Evolutionary conservation across 176 grass and related monocot genomes (phyloP).

Genomic region (Melocanna baccifera): DNA sequence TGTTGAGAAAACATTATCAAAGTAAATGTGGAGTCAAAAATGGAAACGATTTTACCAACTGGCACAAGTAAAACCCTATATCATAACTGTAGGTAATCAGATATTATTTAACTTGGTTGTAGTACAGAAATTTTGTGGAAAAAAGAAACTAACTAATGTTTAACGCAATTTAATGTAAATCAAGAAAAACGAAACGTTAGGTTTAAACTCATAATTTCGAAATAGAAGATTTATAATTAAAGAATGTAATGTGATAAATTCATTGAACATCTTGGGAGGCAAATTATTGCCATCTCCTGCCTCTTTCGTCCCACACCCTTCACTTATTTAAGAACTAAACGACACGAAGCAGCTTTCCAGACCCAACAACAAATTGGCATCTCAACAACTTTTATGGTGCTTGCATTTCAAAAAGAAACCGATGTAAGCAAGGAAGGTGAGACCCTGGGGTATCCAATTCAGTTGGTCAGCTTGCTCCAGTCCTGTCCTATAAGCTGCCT

Average conservation of each 20-base stretch:
- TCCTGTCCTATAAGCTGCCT: slow-evolving; percentile 16
- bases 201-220: not conserved
- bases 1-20: not conserved
- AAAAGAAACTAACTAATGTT: not conserved
- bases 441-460: not conserved
- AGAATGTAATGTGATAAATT: not conserved
- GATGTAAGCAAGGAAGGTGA: not conserved
- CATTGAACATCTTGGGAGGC: not conserved
- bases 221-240: not conserved
- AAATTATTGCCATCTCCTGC: not conserved
- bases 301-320: not conserved
- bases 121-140: not conserved
- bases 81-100: not conserved
- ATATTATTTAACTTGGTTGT: not conserved
- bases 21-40: not conserved
- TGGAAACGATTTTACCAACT: not conserved
- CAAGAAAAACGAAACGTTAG: not conserved
- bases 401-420: slow-evolving; percentile 24
- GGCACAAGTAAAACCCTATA: not conserved
- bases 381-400: not conserved
- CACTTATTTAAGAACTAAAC: not conserved
- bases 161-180: not conserved
- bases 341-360: not conserved
- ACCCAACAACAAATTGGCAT: slow-evolving; percentile 16
- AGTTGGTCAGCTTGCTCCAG: slow-evolving; percentile 19